Percentiles rank a stretch among this genome's conserved stretches.
Conservation (phyloP, 192 early-diverging fungal species). For the Coemansia sp. region DNA sequence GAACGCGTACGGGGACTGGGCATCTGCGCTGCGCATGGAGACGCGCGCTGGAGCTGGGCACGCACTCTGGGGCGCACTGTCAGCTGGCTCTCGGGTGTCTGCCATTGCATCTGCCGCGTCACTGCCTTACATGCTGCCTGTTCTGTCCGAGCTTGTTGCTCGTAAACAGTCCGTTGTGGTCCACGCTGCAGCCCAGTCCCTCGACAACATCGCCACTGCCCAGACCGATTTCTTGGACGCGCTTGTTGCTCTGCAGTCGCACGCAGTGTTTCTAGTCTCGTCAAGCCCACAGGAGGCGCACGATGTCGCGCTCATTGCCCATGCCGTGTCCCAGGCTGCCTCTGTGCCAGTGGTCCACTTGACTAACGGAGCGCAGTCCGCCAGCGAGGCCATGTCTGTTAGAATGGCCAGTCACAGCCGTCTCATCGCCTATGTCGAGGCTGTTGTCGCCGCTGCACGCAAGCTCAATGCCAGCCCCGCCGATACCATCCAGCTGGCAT, state of each 20-base stretch:
- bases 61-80: constrained; percentile 75
- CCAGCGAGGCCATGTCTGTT: constrained; percentile 55
- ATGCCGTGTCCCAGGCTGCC: constrained; percentile 66
- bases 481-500: constrained; percentile 31
- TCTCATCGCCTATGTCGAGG: constrained; percentile 49
- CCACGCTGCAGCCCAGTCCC: constrained; percentile 74
- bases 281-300: constrained; percentile 81
- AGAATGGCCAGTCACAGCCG: constrained; percentile 56
- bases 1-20: constrained; percentile 69
- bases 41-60: constrained; percentile 78
- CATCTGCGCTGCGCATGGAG: constrained; percentile 73
- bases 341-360: constrained; percentile 78
- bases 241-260: constrained; percentile 72
- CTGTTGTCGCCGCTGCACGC: constrained; percentile 3
- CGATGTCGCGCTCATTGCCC: constrained; percentile 82
- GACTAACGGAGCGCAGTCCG: constrained; percentile 67
- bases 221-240: constrained; percentile 72
- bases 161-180: constrained; percentile 69
- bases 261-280: constrained; percentile 75
- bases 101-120: constrained; percentile 74
- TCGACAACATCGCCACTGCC: constrained; percentile 56
- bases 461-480: constrained; percentile 6
- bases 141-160: constrained; percentile 70
- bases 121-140: constrained; percentile 78
- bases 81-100: constrained; percentile 45